Conservation (phyloP, 23 red algal species). For the Gracilaria gracilis region DNA sequence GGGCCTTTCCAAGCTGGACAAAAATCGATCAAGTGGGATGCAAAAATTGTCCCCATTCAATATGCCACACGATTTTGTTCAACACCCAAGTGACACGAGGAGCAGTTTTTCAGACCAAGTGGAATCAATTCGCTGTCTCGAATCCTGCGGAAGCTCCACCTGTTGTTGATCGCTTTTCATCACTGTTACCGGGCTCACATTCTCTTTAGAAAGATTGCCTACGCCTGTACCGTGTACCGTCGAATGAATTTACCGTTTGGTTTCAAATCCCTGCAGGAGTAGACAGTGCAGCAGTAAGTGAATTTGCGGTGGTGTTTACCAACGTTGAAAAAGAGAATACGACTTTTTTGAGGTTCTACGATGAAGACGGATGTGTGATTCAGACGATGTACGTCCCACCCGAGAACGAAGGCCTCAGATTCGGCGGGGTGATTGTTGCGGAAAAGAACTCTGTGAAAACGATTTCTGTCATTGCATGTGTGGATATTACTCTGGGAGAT, state of each 20-base stretch:
- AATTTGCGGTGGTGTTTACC: conserved; percentile 41
- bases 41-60: conserved; percentile 58
- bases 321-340: conserved; percentile 24
- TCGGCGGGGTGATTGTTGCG: conserved; percentile 29
- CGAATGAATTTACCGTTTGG: conserved; percentile 9
- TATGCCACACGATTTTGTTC: conserved; percentile 68
- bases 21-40: conserved; percentile 63
- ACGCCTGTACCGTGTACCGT: conserved; percentile 10
- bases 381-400: conserved; percentile 9
- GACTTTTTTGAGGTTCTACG: conserved; percentile 25
- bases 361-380: conserved; percentile 18
- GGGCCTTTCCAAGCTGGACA: conserved; percentile 17
- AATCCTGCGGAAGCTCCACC: conserved; percentile 20
- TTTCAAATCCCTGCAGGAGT: conserved; percentile 31
- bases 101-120: conserved; percentile 20
- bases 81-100: conserved; percentile 44
- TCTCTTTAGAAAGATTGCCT: conserved; percentile 33
- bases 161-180: conserved; percentile 39
- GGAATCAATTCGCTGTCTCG: conserved; percentile 39
- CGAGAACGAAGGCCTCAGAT: conserved; percentile 34
- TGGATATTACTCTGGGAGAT: conserved; percentile 49
- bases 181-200: conserved; percentile 2
- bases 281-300: conserved; percentile 10
- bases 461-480: neutral
- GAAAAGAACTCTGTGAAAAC: neutral